Evolutionary conservation across 2,329 filamentous ascomycete genomes (phyloP), one percentile per base, ranked within the genome.

Genomic region (Talaromyces sp.): DNA sequence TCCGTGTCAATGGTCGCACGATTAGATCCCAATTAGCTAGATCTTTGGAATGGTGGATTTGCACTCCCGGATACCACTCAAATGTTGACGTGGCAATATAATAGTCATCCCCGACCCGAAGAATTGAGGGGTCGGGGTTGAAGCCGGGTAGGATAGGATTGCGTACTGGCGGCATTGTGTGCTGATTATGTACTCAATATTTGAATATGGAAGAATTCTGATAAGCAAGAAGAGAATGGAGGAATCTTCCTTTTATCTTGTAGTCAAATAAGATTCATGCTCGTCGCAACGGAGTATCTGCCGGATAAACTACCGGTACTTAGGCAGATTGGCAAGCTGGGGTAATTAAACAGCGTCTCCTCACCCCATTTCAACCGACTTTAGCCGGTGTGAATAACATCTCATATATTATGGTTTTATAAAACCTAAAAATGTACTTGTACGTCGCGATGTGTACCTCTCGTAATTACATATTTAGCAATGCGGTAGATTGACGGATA

Each of bases 21-120:
- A 73, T 66, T 10, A 78, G 71, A 1, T 71, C 69, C 77, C 77
- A 79, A 45, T 74, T 74, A 13, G 73, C 69, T 27, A 80, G 69
- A 63, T 80, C 78, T 33, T 75, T 83, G 9, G 83, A 85, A n/a
- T 84, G 79, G 69, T 87, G 86, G 66, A 88, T 84, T 41, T 84
- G 83, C 17, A 84, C 82, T 13, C 85, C 85, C 0, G 85, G 86
- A 66, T 84, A 87, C 72, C 80, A 85, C 70, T 87, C 85, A 62
- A 88, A 88, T 0, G 84, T 85, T 0, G 85, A 87, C 10, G 84
- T 87, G 50, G 82, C 83, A 25, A 88, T 80, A 70, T 84, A 88
- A 71, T 84, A 88, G 69, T 82, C 80, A 59, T 80, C 73, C 17
- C 76, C 76, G 25, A 84, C 80, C 10, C 82, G 76, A 11, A 83